Conservation (phyloP, 2,329 filamentous ascomycete genomes). For the Monosporascus ibericus region DNA sequence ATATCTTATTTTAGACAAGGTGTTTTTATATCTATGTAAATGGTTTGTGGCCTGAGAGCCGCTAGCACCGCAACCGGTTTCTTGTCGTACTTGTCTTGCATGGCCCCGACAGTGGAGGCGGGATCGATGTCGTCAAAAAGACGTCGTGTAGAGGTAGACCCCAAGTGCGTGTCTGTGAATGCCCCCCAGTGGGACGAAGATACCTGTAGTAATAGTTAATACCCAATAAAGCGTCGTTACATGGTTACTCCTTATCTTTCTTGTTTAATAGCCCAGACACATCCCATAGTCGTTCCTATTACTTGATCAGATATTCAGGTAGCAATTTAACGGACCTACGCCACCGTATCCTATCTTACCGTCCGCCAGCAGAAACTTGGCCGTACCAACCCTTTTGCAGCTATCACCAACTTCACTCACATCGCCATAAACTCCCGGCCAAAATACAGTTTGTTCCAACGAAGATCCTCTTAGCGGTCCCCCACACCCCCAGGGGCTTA, state of each 20-base stretch:
- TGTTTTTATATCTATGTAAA: constrained; percentile 12
- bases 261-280: no score
- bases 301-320: no score
- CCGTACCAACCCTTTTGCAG: no score
- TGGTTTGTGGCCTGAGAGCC: neutral
- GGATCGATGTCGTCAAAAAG: neutral
- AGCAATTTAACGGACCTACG: no score
- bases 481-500: no score
- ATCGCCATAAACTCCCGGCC: no score
- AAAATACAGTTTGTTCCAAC: no score
- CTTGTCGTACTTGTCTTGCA: neutral
- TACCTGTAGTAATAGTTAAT: constrained; percentile 26
- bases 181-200: constrained; percentile 2
- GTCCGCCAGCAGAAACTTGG: no score
- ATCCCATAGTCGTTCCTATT: no score
- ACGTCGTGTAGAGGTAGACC: neutral
- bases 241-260: constrained; percentile 5
- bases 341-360: no score
- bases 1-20: constrained; percentile 23
- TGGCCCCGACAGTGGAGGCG: neutral
- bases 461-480: no score
- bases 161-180: neutral
- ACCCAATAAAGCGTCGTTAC: constrained; percentile 17
- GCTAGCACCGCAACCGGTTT: neutral
- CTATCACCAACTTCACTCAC: no score